Evolutionary conservation across 202 grass and related monocot species (phyloP).

Genomic region (Brachypodium distachyon): DNA sequence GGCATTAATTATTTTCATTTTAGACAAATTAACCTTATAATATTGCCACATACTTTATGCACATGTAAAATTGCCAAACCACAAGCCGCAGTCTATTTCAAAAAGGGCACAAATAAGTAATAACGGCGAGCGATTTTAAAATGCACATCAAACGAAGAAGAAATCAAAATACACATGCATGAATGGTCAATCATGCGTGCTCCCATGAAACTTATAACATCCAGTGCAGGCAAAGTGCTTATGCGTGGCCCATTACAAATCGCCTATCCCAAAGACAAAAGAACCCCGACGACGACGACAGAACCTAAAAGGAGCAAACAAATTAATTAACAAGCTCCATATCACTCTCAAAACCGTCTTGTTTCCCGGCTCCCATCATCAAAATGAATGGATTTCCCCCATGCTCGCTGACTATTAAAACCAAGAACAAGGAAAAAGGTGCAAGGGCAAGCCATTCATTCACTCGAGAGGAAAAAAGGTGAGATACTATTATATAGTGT

Average conservation of each 20-base stretch:
- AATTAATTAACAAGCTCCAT: conserved; percentile 22
- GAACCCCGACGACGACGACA: background rate
- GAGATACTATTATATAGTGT: no score
- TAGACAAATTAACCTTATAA: no score
- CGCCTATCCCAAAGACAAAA: background rate
- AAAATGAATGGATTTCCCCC: background rate
- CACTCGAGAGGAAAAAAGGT: no score
- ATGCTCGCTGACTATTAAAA: background rate
- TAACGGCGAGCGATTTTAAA: background rate
- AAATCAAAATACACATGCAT: background rate
- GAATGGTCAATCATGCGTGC: conserved; percentile 15
- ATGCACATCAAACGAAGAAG: background rate
- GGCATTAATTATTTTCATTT: no score
- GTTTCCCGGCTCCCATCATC: conserved; percentile 12
- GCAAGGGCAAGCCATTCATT: conserved; percentile 7
- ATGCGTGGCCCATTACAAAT: background rate
- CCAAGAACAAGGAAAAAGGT: background rate
- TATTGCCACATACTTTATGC: no score
- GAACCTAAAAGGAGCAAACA: conserved; percentile 33
- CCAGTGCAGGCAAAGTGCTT: background rate
- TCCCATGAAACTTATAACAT: background rate
- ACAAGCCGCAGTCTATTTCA: no score
- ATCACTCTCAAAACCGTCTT: conserved; percentile 19
- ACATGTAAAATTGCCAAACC: no score
- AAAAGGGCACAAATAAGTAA: background rate